Percentiles rank a stretch among this genome's conserved stretches.
These are phyloP conservation scores for Apiotrichum gracile DNA, from an alignment of 1,284 basidiomycete genomes.

Conservation along the genomic window DNA sequence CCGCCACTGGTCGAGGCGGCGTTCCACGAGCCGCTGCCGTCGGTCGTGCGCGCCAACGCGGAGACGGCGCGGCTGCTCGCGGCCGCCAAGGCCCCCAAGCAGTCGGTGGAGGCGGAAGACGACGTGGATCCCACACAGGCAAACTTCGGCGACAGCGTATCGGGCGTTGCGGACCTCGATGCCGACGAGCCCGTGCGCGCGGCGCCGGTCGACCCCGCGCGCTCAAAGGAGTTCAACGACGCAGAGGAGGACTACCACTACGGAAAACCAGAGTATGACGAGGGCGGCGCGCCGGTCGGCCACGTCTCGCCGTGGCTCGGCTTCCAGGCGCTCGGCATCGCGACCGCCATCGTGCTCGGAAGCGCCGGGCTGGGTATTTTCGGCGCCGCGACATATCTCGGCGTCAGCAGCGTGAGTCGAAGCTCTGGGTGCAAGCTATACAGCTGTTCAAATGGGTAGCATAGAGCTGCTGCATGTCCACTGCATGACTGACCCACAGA, in stretches of 20 bases:
- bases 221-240: conserved; percentile 24
- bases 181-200: not conserved
- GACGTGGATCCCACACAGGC: not conserved
- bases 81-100: not conserved
- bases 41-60: not conserved
- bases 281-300: conserved; percentile 12
- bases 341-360: conserved; percentile 35
- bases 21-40: not conserved
- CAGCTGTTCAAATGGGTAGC: no score
- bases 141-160: not conserved
- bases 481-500: conserved; percentile 15
- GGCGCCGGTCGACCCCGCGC: not conserved
- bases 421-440: no score
- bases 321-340: conserved; percentile 36
- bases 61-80: not conserved
- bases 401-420: conserved; percentile 35
- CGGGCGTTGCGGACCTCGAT: conserved; percentile 1
- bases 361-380: conserved; percentile 32
- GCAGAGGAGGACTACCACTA: conserved; percentile 26
- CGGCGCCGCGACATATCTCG: conserved; percentile 29
- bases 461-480: no score
- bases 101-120: not conserved
- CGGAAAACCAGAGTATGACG: conserved; percentile 14
- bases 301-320: conserved; percentile 21
- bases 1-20: not conserved